Evolutionary conservation across 495 filamentous ascomycete genomes (phyloP), one percentile per base, ranked within the genome.

Genomic region (Recurvomyces mirabilis): DNA sequence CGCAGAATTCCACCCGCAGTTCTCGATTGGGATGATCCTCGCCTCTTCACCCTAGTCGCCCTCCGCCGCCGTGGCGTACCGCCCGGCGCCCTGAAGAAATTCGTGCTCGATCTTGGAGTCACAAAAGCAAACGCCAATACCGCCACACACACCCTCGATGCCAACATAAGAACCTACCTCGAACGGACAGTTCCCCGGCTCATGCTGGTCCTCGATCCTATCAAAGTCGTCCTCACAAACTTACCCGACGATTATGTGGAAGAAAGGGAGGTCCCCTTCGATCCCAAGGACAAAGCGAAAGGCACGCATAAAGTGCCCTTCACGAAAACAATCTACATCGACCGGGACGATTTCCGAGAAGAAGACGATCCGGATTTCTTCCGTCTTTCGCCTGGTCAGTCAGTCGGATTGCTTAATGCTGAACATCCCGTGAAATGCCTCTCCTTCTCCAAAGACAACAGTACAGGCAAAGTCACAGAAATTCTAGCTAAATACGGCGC

Each of bases 311-410:
- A 66, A 50, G 65, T 93, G 49, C 82, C 82, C 24, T 80, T 93
- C 59, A 87, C 84, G n/a, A 78, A 78, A 60, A 83, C 69, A 7
- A 73, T 95, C 13, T 94, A 91, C 67, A 95, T 98, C 38, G 91
- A 98, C 58, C 80, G 86, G 35, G 78, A 73, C 26, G 91, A 98
- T 60, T 98, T 95, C 70, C 75, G 91, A 25, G 82, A 93, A 43
- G 58, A 56, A 44, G 85, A 89, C 60, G 77, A 73, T 54, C 75
- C 79, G 35, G 83, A 93, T 47, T 94, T 86, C 68, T 95, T 94
- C 78, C 87, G 93, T 17, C 77, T 98, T 19, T 84, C 93, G 0
- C 88, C 88, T 0, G 84, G 83, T 47, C 91, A 96, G 65, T 71
- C 74, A 5, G 89, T 95, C 33, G 93, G 91, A 33, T 72, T 98